Conservation (phyloP, 2,329 filamentous ascomycete genomes). For the Trematosphaeria pertusa region DNA sequence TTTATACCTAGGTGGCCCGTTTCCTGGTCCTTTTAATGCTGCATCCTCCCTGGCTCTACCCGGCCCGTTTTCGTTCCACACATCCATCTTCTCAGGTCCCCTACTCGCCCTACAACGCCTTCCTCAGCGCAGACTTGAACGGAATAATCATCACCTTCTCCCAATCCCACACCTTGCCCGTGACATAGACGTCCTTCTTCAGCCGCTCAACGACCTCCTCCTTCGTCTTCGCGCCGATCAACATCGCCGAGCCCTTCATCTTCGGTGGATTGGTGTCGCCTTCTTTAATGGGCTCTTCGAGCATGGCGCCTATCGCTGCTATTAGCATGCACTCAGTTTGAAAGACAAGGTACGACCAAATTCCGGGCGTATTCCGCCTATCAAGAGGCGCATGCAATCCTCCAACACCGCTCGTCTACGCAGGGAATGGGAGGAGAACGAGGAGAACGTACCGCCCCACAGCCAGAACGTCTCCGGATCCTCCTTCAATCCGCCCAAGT, state of each 20-base stretch:
- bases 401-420: no score
- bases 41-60: no score
- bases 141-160: constrained; percentile 57
- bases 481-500: constrained; percentile 38
- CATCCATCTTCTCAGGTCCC: no score
- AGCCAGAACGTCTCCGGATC: constrained; percentile 43
- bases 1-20: no score
- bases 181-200: constrained; percentile 75
- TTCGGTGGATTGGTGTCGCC: constrained; percentile 65
- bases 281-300: constrained; percentile 58
- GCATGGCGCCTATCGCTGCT: constrained; percentile 39
- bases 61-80: no score
- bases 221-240: constrained; percentile 69
- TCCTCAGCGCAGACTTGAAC: constrained; percentile 56
- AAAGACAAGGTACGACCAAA: neutral
- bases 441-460: constrained; percentile 41
- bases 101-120: constrained; percentile 48
- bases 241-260: constrained; percentile 76
- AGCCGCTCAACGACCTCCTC: constrained; percentile 74
- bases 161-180: constrained; percentile 77
- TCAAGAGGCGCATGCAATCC: no score
- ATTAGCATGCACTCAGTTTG: neutral
- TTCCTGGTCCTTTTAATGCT: no score
- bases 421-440: neutral
- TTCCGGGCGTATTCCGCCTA: no score